Evolutionary conservation across 2,329 filamentous ascomycete species (phyloP), one percentile per base, ranked within the genome.

Genomic region (Colletotrichum trifolii): DNA sequence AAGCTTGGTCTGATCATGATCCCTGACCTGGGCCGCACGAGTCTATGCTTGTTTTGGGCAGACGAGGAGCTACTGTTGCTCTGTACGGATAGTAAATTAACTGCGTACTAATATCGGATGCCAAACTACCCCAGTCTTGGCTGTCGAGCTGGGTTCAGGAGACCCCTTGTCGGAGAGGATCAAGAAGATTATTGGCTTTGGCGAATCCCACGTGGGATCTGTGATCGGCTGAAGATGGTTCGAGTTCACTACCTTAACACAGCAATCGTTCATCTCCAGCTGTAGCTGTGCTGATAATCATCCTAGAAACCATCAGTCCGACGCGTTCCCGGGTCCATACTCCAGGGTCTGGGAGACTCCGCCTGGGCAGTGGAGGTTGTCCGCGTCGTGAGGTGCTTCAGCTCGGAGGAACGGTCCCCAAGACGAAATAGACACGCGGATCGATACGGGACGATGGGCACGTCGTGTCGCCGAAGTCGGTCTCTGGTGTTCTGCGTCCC

Each of bases 41-140:
- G 55, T 64, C 55, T 60, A 64, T 60, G 60, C 54, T 59, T 59
- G 60, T 60, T 57, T 42, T 33, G 33, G 43, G 1, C 39, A 49
- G 42, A 60, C 38, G 42, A 60, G 60, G 25, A 4, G 3, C 25
- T 25, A 5, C 25, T 25, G 25, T 2, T 25, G 25, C 25, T 25
- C 25, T 25, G 25, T 4, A 25, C 4, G 25, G 25, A 25, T 25
- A 1, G 4, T 4, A 5, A 5, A 17, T 17, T 17, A 17, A 25
- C 25, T 25, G 25, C 25, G 4, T 25, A 25, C 25, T 25, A n/a
- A n/a, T n/a, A 5, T 25, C 25, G 25, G 2, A 25, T 25, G 25
- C 25, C 25, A 25, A 10, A 8, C 15, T 49, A 40, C 60, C 60
- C 60, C 48, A 11, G 49, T 33, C 48, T 64, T 60, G 48, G 55